Conservation (phyloP, 2,329 filamentous ascomycete species). For the Furcasterigmium sp. region DNA sequence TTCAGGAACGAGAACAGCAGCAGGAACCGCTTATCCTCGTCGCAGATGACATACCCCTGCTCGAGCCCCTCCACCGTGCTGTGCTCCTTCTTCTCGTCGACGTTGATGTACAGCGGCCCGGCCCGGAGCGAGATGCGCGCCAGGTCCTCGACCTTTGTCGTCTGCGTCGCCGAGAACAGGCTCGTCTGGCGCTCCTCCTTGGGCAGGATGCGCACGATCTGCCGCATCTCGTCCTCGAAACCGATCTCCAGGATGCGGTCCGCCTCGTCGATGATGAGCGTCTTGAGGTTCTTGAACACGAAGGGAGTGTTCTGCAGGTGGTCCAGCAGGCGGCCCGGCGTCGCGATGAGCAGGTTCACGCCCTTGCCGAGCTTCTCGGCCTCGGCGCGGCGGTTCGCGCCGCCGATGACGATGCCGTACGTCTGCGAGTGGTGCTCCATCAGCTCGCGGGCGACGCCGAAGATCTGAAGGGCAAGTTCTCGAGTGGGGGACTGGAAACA, state of each 20-base stretch:
- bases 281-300: constrained; percentile 86
- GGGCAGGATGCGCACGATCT: constrained; percentile 91
- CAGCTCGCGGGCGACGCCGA: constrained; percentile 87
- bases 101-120: constrained; percentile 94
- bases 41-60: constrained; percentile 92
- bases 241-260: constrained; percentile 95
- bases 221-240: constrained; percentile 97
- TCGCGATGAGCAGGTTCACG: constrained; percentile 91
- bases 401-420: constrained; percentile 93
- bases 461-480: constrained; percentile 92
- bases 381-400: constrained; percentile 85
- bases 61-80: constrained; percentile 91
- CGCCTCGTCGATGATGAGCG: constrained; percentile 91
- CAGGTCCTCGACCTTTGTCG: constrained; percentile 96
- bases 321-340: constrained; percentile 86
- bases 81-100: constrained; percentile 83
- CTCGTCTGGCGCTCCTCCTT: constrained; percentile 86
- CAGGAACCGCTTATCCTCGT: constrained; percentile 88
- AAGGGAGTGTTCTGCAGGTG: constrained; percentile 93
- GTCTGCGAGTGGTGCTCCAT: constrained; percentile 93
- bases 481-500: constrained; percentile 66
- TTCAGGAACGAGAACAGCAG: constrained; percentile 93
- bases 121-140: constrained; percentile 88
- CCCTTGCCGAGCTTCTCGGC: constrained; percentile 92
- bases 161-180: constrained; percentile 98